These are phyloP conservation scores for Plasmodium sp. DNA, from an alignment of 169 alveolate species.

Conservation along the genomic window DNA sequence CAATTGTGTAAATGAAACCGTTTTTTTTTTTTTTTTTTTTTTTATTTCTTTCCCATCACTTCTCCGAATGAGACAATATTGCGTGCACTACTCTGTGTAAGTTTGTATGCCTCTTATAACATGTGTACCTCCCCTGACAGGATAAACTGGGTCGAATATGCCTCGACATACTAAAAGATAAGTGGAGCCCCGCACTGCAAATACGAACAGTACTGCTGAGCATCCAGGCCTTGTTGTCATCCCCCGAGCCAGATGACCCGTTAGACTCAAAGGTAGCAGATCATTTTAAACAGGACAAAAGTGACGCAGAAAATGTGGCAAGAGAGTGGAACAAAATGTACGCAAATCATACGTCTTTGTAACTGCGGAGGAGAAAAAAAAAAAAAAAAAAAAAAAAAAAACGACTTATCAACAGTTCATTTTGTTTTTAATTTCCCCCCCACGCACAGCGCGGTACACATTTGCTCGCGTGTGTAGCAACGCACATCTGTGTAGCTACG, in stretches of 20 bases:
- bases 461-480: background rate
- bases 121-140: slow-evolving; percentile 7
- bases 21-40: slow-evolving; percentile 19
- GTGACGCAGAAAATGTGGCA: slow-evolving; percentile 93
- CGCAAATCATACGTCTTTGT: slow-evolving; percentile 84
- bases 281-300: slow-evolving; percentile 94
- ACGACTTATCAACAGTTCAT: background rate
- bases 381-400: background rate
- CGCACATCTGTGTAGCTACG: background rate
- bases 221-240: slow-evolving; percentile 97
- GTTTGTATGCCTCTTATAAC: background rate
- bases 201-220: slow-evolving; percentile 97
- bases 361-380: background rate
- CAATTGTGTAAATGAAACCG: background rate
- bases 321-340: slow-evolving; percentile 92
- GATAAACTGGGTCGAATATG: slow-evolving; percentile 99
- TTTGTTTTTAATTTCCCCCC: background rate
- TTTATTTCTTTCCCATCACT: background rate
- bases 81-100: background rate
- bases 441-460: background rate
- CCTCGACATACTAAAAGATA: slow-evolving; percentile 97
- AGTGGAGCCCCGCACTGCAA: slow-evolving; percentile 99
- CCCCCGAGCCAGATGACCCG: slow-evolving; percentile 99
- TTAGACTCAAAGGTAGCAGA: slow-evolving; percentile 96
- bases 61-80: background rate